These are phyloP conservation scores for Candida tetrigidarum DNA, from an alignment of 1,139 yeast genomes.

Conservation along the genomic window DNA sequence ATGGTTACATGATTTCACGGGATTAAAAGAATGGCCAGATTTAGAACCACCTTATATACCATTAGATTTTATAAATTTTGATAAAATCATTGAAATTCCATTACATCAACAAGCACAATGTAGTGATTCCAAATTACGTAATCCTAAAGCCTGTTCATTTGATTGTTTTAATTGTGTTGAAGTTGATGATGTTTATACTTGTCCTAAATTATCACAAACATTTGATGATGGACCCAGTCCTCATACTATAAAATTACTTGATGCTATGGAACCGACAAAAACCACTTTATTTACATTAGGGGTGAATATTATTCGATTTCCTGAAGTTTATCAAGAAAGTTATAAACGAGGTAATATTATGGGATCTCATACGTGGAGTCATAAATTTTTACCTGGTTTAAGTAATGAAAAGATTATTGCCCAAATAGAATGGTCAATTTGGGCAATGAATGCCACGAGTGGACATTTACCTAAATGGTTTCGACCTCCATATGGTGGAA, in stretches of 20 bases:
- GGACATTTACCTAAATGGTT: constrained; percentile 91
- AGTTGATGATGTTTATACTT: constrained; percentile 77
- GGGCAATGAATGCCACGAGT: constrained; percentile 98
- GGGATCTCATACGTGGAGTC: constrained; percentile 95
- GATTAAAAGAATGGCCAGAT: constrained; percentile 81
- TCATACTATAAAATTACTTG: constrained; percentile 62
- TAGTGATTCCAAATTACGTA: constrained; percentile 22
- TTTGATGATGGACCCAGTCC: constrained; percentile 96
- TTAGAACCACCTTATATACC: constrained; percentile 87
- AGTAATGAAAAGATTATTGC: constrained; percentile 83
- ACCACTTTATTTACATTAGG: constrained; percentile 90
- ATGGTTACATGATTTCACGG: constrained; percentile 81
- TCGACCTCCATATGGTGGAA: constrained; percentile 96
- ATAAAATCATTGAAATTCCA: constrained; percentile 43
- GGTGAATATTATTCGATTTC: constrained; percentile 72
- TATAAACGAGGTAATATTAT: constrained; percentile 71
- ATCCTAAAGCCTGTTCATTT: constrained; percentile 68
- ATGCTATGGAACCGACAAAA: constrained; percentile 46
- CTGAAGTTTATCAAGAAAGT: constrained; percentile 68
- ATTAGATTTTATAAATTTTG: constrained; percentile 66
- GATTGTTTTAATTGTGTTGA: constrained; percentile 84
- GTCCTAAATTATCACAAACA: constrained; percentile 78
- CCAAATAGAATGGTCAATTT: constrained; percentile 91
- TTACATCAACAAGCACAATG: constrained; percentile 67
- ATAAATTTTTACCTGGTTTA: constrained; percentile 77